A percentile compares a stretch with the other conserved stretches of the same genome.
Evolutionary conservation across 2,329 filamentous ascomycete species (phyloP).

Genomic region (Aspergillus pseudotamarii): DNA sequence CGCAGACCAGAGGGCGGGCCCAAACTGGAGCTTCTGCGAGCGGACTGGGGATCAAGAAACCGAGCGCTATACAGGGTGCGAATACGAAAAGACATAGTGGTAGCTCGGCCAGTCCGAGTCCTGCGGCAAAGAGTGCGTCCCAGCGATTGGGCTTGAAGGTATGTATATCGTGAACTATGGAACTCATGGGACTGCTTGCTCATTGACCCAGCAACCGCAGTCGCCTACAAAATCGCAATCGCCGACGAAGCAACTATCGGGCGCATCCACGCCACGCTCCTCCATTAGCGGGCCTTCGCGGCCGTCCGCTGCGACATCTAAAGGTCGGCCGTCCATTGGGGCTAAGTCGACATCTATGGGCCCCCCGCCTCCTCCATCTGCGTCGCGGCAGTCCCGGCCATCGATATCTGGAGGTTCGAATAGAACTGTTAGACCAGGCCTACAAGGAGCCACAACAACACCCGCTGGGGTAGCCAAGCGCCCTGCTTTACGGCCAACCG

Average conservation of each 20-base stretch:
- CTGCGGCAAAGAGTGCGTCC: constrained; percentile 57
- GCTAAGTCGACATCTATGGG: constrained; percentile 66
- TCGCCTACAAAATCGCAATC: constrained; percentile 80
- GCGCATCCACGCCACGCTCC: constrained; percentile 56
- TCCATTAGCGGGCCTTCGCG: constrained; percentile 50
- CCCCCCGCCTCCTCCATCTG: constrained; percentile 53
- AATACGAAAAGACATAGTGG: constrained; percentile 67
- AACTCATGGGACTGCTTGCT: constrained; percentile 1
- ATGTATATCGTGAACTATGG: constrained; percentile 15
- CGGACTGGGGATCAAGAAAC: constrained; percentile 41
- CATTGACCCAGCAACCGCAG: constrained; percentile 42
- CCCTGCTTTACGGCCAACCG: constrained; percentile 34
- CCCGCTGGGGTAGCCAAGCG: constrained; percentile 34
- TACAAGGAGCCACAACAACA: constrained; percentile 28
- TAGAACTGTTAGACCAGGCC: constrained; percentile 36
- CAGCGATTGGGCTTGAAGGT: constrained; percentile 43
- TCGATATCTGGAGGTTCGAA: constrained; percentile 39
- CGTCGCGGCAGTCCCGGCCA: constrained; percentile 41
- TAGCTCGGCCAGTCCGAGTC: constrained; percentile 73
- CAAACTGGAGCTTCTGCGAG: constrained; percentile 41
- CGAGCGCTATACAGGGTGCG: constrained; percentile 56
- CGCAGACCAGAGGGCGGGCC: constrained; percentile 41
- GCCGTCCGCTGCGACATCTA: constrained; percentile 55
- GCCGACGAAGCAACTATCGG: constrained; percentile 72
- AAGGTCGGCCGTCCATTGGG: constrained; percentile 59